Conservation (phyloP, 345 rosid species). For the Corymbia maculata region DNA sequence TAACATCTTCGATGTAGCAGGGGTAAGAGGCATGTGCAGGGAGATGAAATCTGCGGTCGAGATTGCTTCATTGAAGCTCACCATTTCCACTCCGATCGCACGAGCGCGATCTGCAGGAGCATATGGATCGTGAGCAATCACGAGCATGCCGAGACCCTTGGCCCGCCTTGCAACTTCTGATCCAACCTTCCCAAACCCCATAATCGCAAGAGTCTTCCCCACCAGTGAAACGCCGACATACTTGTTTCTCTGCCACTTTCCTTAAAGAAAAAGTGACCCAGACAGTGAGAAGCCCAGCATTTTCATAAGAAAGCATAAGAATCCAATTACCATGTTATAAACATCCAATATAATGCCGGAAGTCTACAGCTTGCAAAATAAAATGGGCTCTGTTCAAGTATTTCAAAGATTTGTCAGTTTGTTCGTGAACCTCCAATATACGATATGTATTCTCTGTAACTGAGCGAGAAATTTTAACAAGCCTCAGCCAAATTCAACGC, state of each 20-base stretch:
- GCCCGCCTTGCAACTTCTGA: constrained; percentile 39
- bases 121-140: constrained; percentile 35
- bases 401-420: not conserved
- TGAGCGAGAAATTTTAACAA: not conserved
- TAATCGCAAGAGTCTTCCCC: constrained; percentile 34
- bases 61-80: constrained; percentile 28
- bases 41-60: constrained; percentile 29
- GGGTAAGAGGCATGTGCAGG: constrained; percentile 38
- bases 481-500: not conserved
- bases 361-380: not conserved
- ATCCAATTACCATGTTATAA: not conserved
- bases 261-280: not conserved
- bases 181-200: constrained; percentile 44
- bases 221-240: constrained; percentile 27
- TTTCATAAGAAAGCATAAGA: not conserved
- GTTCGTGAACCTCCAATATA: not conserved
- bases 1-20: constrained; percentile 24
- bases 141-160: constrained; percentile 37
- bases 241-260: constrained; percentile 25
- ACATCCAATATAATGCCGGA: not conserved
- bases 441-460: not conserved
- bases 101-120: constrained; percentile 30
- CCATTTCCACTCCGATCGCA: constrained; percentile 19
- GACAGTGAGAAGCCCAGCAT: not conserved
- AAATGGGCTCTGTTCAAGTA: not conserved